These are phyloP conservation scores for Boletellus ananiceps DNA, from an alignment of 768 basidiomycete species.

Conservation along the genomic window DNA sequence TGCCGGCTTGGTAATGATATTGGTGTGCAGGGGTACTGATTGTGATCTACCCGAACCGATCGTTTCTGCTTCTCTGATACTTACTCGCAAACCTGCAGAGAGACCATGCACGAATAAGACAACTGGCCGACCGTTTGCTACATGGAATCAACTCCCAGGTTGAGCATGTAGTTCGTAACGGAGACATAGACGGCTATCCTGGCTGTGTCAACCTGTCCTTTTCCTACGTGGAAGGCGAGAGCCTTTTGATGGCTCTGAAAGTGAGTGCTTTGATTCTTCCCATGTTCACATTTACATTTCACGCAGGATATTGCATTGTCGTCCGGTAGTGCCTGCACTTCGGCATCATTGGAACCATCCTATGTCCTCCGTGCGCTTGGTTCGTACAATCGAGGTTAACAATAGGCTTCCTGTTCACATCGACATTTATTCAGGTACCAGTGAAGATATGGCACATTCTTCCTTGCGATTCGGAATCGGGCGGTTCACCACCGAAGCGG, in stretches of 20 bases:
- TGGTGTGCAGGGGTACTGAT: constrained; percentile 96
- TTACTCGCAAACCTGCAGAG: constrained; percentile 41
- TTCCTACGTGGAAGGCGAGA: constrained; percentile 96
- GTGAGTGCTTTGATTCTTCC: constrained; percentile 34
- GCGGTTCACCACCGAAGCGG: constrained; percentile 95
- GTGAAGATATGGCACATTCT: constrained; percentile 99
- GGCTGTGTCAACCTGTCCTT: constrained; percentile 96
- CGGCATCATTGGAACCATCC: constrained; percentile 95
- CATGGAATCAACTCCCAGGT: constrained; percentile 77
- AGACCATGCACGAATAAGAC: constrained; percentile 71
- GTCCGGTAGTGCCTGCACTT: constrained; percentile 97
- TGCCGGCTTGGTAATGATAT: constrained; percentile 58
- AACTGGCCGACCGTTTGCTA: constrained; percentile 77
- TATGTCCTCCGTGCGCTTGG: constrained; percentile 96
- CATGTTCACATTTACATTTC: constrained; percentile 2
- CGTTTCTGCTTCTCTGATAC: not conserved
- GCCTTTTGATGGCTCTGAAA: constrained; percentile 96
- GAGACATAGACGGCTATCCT: constrained; percentile 86
- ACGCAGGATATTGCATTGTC: constrained; percentile 90
- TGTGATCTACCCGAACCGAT: not conserved
- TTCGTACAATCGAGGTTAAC: constrained; percentile 26
- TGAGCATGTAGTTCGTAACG: constrained; percentile 91
- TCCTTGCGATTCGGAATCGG: constrained; percentile 97
- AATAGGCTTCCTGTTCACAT: not conserved
- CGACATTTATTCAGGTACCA: constrained; percentile 55